phyloP scores from a whole-genome alignment of 805 yeast species.

The Wickerhamiella kazuoi region DNA sequence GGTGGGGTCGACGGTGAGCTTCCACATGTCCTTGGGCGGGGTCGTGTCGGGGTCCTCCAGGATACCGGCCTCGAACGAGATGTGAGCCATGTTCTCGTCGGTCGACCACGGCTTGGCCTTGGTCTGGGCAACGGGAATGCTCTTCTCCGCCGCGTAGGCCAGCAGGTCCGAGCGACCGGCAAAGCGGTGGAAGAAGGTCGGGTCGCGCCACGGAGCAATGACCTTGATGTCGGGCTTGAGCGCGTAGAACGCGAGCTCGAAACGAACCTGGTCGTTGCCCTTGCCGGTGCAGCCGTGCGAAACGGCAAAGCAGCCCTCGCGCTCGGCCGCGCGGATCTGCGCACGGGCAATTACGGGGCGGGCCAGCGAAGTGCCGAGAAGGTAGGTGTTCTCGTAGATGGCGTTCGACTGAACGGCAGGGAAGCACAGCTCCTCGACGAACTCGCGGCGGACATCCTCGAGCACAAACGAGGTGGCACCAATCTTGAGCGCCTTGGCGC shows the following conservation, averaged over 20 bases:
- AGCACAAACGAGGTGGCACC: slow-evolving; percentile 94
- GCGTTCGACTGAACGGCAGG: slow-evolving; percentile 98
- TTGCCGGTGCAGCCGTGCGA: slow-evolving; percentile 99
- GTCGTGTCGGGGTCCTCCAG: slow-evolving; percentile 97
- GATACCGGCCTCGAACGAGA: slow-evolving; percentile 98
- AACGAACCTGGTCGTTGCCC: slow-evolving; percentile 98
- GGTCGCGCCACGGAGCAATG: slow-evolving; percentile 99
- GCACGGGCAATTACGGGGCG: slow-evolving; percentile 98
- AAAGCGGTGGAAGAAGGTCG: slow-evolving; percentile 80
- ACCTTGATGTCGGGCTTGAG: slow-evolving; percentile 92
- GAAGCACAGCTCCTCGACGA: slow-evolving; percentile 78
- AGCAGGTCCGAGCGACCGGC: slow-evolving; percentile 96
- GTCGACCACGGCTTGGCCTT: slow-evolving; percentile 99
- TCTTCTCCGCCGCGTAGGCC: slow-evolving; percentile 82
- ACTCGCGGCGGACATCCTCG: slow-evolving; percentile 88
- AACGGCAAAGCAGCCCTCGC: slow-evolving; percentile 96
- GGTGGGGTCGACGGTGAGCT: slow-evolving; percentile 83
- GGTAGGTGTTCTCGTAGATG: slow-evolving; percentile 90
- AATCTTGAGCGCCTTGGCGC: slow-evolving; percentile 84
- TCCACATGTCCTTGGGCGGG: slow-evolving; percentile 99
- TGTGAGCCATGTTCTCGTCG: slow-evolving; percentile 97
- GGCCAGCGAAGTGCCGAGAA: slow-evolving; percentile 93
- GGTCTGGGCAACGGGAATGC: slow-evolving; percentile 90
- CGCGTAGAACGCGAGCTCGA: slow-evolving; percentile 92
- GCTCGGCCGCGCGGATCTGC: slow-evolving; percentile 90